A percentile compares a stretch with the other conserved stretches of the same genome.
Conservation (phyloP, 352 stramenopile genomes). For the Aphanomyces euteiches region DNA sequence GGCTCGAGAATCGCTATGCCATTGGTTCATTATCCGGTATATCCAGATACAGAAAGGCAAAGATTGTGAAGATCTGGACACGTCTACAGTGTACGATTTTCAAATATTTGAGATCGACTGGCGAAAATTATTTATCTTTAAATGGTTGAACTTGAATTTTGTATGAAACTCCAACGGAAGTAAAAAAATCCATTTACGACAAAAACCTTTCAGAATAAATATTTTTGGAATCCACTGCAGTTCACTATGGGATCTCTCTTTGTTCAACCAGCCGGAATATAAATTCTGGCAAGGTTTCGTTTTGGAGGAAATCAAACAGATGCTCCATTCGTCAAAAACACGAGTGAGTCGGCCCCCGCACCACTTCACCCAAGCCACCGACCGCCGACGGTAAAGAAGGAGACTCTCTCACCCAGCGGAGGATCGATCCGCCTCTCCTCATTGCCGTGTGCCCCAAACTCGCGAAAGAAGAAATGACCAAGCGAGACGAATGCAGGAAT, state of each 20-base stretch:
- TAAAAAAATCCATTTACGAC: background rate
- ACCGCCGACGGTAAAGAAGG: slow-evolving; percentile 11
- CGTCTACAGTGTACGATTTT: slow-evolving; percentile 15
- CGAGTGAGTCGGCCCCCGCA: background rate
- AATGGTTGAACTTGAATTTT: background rate
- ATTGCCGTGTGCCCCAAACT: too few relatives aligned
- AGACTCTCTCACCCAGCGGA: background rate
- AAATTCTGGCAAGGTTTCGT: slow-evolving; percentile 15
- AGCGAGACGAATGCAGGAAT: slow-evolving; percentile 27
- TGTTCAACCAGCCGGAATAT: slow-evolving; percentile 26
- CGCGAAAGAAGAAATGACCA: slow-evolving; percentile 13
- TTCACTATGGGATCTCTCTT: background rate
- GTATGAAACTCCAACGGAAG: background rate
- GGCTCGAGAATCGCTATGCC: background rate
- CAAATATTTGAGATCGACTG: slow-evolving; percentile 15
- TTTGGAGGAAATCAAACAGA: slow-evolving; percentile 27
- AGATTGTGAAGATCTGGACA: background rate
- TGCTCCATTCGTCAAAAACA: slow-evolving; percentile 30
- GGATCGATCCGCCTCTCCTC: background rate
- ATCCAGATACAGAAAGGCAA: background rate
- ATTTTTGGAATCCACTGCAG: background rate
- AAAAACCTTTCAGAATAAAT: slow-evolving; percentile 9
- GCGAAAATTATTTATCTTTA: background rate
- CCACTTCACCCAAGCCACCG: too few relatives aligned
- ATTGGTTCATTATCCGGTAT: background rate